Conservation (phyloP, 192 early-diverging fungal genomes). For the Geranomyces variabilis region DNA sequence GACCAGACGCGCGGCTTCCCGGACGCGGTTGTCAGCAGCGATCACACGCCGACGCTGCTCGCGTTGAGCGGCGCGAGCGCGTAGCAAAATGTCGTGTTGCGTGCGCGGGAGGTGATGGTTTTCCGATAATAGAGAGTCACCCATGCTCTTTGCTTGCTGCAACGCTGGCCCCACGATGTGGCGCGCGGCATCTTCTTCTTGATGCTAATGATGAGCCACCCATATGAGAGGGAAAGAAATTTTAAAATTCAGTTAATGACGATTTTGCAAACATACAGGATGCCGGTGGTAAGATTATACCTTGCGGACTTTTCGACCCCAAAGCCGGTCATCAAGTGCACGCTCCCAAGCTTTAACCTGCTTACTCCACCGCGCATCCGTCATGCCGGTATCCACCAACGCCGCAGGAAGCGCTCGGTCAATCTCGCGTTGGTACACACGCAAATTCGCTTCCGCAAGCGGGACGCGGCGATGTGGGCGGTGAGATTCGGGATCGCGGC, state of each 20-base stretch:
- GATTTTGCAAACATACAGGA: no score
- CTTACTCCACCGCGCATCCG: constrained; percentile 12
- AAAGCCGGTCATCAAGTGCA: constrained; percentile 29
- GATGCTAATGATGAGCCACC: not conserved
- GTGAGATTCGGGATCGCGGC: not conserved
- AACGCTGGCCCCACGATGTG: not conserved
- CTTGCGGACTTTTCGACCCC: constrained; percentile 18
- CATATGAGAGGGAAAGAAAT: no score
- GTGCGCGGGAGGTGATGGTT: not conserved
- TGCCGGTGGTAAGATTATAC: no score
- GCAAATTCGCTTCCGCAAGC: constrained; percentile 11
- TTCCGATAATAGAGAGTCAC: not conserved
- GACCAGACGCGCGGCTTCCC: constrained; percentile 8
- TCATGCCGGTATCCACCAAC: not conserved
- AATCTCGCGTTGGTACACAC: not conserved
- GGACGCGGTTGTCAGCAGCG: not conserved
- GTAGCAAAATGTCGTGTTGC: not conserved
- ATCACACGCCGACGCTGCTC: constrained; percentile 27
- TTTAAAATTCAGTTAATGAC: no score
- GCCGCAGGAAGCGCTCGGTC: constrained; percentile 1
- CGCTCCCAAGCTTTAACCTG: constrained; percentile 12
- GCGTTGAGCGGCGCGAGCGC: not conserved
- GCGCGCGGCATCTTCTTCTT: not conserved
- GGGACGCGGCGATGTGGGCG: not conserved
- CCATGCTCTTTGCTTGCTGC: not conserved